Percentiles rank a stretch among this genome's conserved stretches.
These are phyloP conservation scores for Mortierella sp. DNA, from an alignment of 371 early-diverging fungal species.

Conservation along the genomic window DNA sequence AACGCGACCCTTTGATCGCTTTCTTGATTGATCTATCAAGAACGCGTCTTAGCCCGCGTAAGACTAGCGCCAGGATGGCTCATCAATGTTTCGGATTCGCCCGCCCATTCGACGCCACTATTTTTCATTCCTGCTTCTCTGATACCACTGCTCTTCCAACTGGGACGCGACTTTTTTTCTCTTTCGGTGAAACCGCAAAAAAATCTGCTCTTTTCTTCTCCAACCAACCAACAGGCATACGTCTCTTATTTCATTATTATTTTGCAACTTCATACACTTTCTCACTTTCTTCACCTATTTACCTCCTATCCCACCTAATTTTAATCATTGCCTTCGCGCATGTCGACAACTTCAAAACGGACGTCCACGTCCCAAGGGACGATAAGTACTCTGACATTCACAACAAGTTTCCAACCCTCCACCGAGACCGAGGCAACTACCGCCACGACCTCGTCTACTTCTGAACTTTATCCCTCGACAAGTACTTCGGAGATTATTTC, in stretches of 20 bases:
- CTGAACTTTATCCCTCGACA: constrained; percentile 10
- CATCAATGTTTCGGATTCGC: not conserved
- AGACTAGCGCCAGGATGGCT: not conserved
- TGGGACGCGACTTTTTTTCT: not conserved
- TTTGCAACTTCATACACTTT: not conserved
- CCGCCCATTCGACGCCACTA: not conserved
- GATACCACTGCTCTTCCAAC: not conserved
- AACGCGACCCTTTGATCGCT: not conserved
- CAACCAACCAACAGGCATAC: not conserved
- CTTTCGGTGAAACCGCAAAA: not conserved
- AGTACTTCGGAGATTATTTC: constrained; percentile 1
- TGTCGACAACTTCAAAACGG: not conserved
- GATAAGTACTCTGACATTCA: not conserved
- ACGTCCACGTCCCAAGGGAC: not conserved
- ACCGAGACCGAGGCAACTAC: not conserved
- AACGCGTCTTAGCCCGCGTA: not conserved
- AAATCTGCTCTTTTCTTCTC: not conserved
- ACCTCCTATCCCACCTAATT: not conserved
- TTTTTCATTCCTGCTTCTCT: not conserved
- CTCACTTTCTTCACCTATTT: not conserved
- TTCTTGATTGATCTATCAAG: not conserved
- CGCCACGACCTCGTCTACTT: not conserved
- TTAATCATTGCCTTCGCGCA: not conserved
- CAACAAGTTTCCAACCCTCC: not conserved
- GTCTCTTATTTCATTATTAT: not conserved